phyloP scores from a whole-genome alignment of 768 basidiomycete genomes.

The Lactarius quietus region DNA sequence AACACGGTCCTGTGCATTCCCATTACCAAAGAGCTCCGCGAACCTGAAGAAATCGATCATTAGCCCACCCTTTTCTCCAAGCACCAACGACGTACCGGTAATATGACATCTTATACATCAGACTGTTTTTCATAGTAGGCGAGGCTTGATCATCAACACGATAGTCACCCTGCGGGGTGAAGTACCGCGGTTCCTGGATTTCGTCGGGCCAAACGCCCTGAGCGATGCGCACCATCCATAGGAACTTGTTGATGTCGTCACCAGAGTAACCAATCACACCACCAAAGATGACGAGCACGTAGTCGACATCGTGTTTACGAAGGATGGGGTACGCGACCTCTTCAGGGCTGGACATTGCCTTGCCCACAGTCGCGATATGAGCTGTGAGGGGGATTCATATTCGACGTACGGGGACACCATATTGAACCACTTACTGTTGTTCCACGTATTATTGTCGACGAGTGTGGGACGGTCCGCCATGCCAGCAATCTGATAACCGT shows the following conservation, averaged over 20 bases:
- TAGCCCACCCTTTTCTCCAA: neutral
- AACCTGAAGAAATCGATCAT: constrained; percentile 50
- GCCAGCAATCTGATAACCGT: constrained; percentile 98
- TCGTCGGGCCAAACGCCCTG: constrained; percentile 99
- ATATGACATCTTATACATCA: constrained; percentile 99
- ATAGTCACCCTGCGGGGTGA: constrained; percentile 91
- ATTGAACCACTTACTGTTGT: constrained; percentile 75
- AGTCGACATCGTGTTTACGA: constrained; percentile 95
- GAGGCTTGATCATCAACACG: constrained; percentile 84
- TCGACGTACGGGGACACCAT: neutral
- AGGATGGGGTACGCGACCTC: constrained; percentile 97
- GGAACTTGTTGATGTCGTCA: constrained; percentile 99
- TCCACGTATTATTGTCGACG: constrained; percentile 99
- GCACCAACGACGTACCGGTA: constrained; percentile 58
- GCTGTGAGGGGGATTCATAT: constrained; percentile 43
- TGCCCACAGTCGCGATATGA: constrained; percentile 98
- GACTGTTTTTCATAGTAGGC: constrained; percentile 84
- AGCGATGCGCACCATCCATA: constrained; percentile 96
- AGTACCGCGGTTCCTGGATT: constrained; percentile 92
- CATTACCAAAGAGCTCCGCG: constrained; percentile 78
- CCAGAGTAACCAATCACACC: constrained; percentile 96
- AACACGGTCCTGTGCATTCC: constrained; percentile 77
- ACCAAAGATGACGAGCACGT: constrained; percentile 96
- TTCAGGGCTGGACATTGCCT: constrained; percentile 93
- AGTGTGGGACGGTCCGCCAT: constrained; percentile 96